Evolutionary conservation across 2,329 filamentous ascomycete genomes (phyloP).

Genomic region (Penicillium oxalicum): DNA sequence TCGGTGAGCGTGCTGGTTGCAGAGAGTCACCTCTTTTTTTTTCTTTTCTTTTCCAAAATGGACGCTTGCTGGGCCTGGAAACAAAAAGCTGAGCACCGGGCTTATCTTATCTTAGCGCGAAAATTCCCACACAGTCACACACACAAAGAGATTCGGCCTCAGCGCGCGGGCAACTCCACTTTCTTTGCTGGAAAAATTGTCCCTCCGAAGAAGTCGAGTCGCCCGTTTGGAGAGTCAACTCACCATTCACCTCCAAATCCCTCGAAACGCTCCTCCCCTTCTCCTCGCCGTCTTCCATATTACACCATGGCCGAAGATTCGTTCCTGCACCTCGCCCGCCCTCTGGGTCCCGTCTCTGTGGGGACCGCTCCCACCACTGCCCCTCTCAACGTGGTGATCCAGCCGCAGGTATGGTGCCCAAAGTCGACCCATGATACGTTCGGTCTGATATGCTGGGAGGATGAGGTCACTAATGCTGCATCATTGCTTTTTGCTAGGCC

Average conservation of each 20-base stretch:
- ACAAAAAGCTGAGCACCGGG: slow-evolving; percentile 4
- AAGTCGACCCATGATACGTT: not conserved
- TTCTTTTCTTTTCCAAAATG: no score
- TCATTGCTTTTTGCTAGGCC: slow-evolving; percentile 40
- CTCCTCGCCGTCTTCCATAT: slow-evolving; percentile 28
- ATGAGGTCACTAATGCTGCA: slow-evolving; percentile 11
- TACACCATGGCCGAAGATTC: slow-evolving; percentile 78
- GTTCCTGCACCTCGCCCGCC: slow-evolving; percentile 91
- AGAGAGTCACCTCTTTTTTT: slow-evolving; percentile 10
- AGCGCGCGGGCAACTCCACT: slow-evolving; percentile 27
- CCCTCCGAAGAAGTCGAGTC: slow-evolving; percentile 21
- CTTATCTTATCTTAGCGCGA: slow-evolving; percentile 47
- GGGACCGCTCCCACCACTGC: slow-evolving; percentile 79
- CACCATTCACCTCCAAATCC: not conserved
- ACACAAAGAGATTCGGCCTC: slow-evolving; percentile 33
- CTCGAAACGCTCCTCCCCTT: slow-evolving; percentile 9
- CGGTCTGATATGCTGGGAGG: not conserved
- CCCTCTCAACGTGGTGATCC: slow-evolving; percentile 88
- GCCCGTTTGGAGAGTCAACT: slow-evolving; percentile 8
- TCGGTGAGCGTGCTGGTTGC: not conserved
- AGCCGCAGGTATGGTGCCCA: slow-evolving; percentile 69
- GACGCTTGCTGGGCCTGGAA: slow-evolving; percentile 1
- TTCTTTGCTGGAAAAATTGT: slow-evolving; percentile 25
- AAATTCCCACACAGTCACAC: slow-evolving; percentile 36
- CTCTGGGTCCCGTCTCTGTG: slow-evolving; percentile 73